Conservation (phyloP, 1,139 yeast species). For the Hyphopichia buzzinii region DNA sequence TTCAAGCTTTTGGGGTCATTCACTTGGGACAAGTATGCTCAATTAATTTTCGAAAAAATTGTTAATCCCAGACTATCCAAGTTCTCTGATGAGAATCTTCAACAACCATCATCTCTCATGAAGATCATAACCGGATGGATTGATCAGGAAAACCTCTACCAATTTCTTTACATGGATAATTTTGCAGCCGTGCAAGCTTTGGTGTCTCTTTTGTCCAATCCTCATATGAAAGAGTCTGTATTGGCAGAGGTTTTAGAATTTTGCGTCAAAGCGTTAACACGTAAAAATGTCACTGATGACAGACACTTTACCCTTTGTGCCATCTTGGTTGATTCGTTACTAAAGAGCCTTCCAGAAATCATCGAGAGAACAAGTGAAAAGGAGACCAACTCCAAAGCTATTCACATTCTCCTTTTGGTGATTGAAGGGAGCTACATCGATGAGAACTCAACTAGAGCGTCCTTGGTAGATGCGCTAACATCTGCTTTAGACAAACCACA, state of each 20-base stretch:
- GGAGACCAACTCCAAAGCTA: constrained; percentile 52
- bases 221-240: constrained; percentile 68
- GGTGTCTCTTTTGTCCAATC: constrained; percentile 51
- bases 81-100: constrained; percentile 76
- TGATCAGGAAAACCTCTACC: constrained; percentile 43
- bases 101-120: constrained; percentile 78
- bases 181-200: constrained; percentile 55
- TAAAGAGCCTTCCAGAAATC: constrained; percentile 50
- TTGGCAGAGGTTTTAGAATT: constrained; percentile 56
- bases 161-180: constrained; percentile 57
- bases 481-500: constrained; percentile 62
- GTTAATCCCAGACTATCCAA: constrained; percentile 64
- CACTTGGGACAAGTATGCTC: constrained; percentile 58
- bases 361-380: constrained; percentile 43
- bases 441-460: constrained; percentile 52
- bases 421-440: constrained; percentile 61
- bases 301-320: constrained; percentile 49
- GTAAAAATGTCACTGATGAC: constrained; percentile 40
- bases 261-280: constrained; percentile 41
- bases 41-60: constrained; percentile 50
- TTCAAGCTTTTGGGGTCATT: constrained; percentile 48
- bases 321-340: constrained; percentile 53
- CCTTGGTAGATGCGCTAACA: constrained; percentile 58
- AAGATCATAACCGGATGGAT: constrained; percentile 68
- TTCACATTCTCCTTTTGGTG: constrained; percentile 52